Base-by-base conservation (phyloP, 208 protist species). In the Trypanosoma melophagium region DNA sequence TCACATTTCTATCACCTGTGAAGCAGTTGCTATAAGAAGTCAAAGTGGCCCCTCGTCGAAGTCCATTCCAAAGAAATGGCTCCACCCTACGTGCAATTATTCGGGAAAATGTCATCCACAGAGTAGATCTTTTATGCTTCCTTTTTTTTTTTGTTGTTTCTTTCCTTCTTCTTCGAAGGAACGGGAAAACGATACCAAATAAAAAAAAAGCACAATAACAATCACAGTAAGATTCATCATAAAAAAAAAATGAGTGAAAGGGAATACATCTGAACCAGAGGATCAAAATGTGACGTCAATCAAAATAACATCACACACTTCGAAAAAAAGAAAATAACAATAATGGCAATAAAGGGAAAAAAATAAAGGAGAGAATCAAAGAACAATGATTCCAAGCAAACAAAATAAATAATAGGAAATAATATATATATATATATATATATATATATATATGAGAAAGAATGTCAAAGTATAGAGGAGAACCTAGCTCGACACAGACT, bases 361-460 rank as follows among this genome's bases (percentile, higher is more conserved):
- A 65, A 60, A 56, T 2, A 54, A 28, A 53, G 10, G 35, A 35
- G 60, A 1, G 24, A 52, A 54, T 22, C 19, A 62, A 44, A 60
- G 41, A 55, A 44, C 5, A 41, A 67, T 7, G 50, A 75, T 53
- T 66, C 57, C 71, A 74, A 60, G 38, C n/a, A 69, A 52, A 45
- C 60, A 64, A 22, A 40, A 57, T 54, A 35, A 51, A 68, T 7
- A 69, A 59, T 54, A 45, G 40, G 2, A 35, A 40, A 22, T 17
- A 49, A 47, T 61, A 61, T 16, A 17, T 31, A 40, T 9, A 64
- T 19, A 41, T 9, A 62, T 42, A 62, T 28, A 62, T 22, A 21
- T 21, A 62, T 47, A 47, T 47, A 41, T 45, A 41, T 44, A 63
- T 8, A 22, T 28, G 51, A 35, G 5, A 35, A 1, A 35, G 28